phyloP scores from a whole-genome alignment of 176 grass and related monocot genomes.

The Zoysia japonica region DNA sequence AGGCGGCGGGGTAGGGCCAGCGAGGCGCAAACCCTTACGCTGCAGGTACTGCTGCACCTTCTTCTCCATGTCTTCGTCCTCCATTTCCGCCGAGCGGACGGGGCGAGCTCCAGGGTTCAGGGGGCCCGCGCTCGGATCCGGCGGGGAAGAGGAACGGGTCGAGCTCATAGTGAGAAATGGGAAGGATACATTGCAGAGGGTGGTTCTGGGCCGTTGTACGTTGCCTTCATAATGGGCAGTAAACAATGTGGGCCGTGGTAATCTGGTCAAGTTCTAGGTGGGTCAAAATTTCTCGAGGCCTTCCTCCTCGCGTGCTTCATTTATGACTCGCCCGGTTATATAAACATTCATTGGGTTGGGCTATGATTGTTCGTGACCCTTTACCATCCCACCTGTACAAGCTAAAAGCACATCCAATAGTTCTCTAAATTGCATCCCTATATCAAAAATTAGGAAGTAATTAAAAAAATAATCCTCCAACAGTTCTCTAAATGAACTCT shows the following conservation, averaged over 20 bases:
- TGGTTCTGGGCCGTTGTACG: not conserved
- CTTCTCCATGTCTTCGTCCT: constrained; percentile 95
- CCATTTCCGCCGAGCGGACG: constrained; percentile 41
- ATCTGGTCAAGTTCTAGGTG: not conserved
- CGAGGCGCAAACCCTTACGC: constrained; percentile 84
- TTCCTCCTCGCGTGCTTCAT: not conserved
- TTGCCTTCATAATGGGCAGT: not conserved
- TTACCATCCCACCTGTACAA: too few species aligned
- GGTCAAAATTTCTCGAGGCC: not conserved
- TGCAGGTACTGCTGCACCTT: constrained; percentile 86
- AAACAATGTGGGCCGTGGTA: not conserved
- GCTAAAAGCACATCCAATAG: too few species aligned
- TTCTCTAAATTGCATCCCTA: too few species aligned
- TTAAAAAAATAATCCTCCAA: too few species aligned
- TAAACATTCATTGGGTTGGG: too few species aligned
- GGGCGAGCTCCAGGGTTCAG: not conserved
- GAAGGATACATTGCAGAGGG: not conserved
- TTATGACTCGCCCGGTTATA: too few species aligned
- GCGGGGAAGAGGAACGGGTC: constrained; percentile 22
- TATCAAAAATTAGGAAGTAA: too few species aligned
- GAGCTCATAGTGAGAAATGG: not conserved
- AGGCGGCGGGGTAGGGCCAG: constrained; percentile 50
- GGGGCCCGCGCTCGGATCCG: not conserved
- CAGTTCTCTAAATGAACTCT: too few species aligned
- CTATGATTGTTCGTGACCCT: too few species aligned